A percentile compares a stretch with the other conserved stretches of the same genome.
Conservation (phyloP, 2,329 filamentous ascomycete species). For the Arthrobotrys megalospora region DNA sequence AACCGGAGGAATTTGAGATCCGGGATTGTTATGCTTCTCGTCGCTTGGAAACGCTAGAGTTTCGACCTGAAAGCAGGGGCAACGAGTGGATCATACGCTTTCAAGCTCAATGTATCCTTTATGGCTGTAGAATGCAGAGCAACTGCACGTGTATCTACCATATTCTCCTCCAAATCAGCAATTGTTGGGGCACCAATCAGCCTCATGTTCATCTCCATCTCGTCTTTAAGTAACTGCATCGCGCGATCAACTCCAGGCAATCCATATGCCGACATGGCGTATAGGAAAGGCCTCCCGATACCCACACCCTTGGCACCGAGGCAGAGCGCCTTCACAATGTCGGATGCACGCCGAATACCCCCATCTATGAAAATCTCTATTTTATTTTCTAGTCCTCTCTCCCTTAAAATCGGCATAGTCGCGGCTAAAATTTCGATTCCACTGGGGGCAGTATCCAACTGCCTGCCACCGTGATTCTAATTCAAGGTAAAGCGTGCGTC, state of each 20-base stretch:
- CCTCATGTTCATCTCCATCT: conserved; percentile 99
- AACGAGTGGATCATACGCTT: conserved; percentile 52
- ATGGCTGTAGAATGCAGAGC: conserved; percentile 54
- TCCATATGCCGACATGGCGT: conserved; percentile 95
- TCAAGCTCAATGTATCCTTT: conserved; percentile 51
- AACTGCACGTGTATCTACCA: conserved; percentile 79
- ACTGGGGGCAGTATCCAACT: conserved; percentile 91
- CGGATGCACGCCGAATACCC: conserved; percentile 88
- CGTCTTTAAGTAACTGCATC: conserved; percentile 92
- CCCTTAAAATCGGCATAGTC: conserved; percentile 87
- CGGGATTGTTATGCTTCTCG: neutral
- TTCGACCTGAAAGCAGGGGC: conserved; percentile 52
- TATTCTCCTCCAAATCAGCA: conserved; percentile 81
- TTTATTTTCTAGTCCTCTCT: conserved; percentile 79
- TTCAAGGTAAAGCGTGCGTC: neutral
- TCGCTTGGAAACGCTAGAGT: neutral
- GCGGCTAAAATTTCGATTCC: conserved; percentile 92
- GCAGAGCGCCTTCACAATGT: conserved; percentile 95
- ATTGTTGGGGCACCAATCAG: conserved; percentile 84
- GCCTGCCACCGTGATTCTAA: conserved; percentile 89
- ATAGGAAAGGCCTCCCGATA: conserved; percentile 94
- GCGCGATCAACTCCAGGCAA: conserved; percentile 88
- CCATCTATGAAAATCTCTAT: conserved; percentile 94
- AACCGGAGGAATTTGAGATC: neutral
- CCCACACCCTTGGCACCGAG: conserved; percentile 92